A percentile compares a stretch with the other conserved stretches of the same genome.
These are phyloP conservation scores for Sporobolomyces roseus DNA, from an alignment of 768 basidiomycete genomes.

Conservation along the genomic window DNA sequence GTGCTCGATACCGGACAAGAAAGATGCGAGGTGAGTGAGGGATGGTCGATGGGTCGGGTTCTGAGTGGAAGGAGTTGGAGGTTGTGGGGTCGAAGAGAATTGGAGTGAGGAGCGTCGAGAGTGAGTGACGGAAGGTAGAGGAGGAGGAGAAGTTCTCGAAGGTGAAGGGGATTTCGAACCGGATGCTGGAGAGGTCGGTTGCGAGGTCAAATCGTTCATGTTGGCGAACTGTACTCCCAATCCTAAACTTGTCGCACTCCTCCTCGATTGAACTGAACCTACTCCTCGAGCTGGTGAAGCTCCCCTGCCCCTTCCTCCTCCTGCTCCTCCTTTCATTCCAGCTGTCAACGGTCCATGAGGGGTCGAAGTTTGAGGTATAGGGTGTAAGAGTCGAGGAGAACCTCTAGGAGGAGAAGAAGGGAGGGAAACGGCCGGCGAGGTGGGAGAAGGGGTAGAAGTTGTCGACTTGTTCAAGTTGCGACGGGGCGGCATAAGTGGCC, in stretches of 20 bases:
- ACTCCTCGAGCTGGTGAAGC: not conserved
- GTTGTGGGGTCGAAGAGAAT: not conserved
- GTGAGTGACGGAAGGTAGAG: not conserved
- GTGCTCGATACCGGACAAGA: slow-evolving; percentile 37
- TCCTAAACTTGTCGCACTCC: slow-evolving; percentile 21
- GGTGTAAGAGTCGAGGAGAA: slow-evolving; percentile 14
- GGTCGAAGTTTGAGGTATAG: slow-evolving; percentile 8
- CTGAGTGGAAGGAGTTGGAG: slow-evolving; percentile 1
- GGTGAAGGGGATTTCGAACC: slow-evolving; percentile 2
- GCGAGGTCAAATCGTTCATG: slow-evolving; percentile 29
- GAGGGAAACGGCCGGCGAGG: slow-evolving; percentile 13
- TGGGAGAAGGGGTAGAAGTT: slow-evolving; percentile 8
- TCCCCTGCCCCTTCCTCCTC: not conserved
- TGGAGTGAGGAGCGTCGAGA: slow-evolving; percentile 9
- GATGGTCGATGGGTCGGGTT: slow-evolving; percentile 18
- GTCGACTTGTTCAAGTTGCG: not conserved
- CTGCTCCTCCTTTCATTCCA: not conserved
- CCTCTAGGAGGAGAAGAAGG: slow-evolving; percentile 16
- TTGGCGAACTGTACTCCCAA: slow-evolving; percentile 29
- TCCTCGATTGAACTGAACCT: slow-evolving; percentile 18
- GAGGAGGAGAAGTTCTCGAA: slow-evolving; percentile 6
- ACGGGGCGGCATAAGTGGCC: slow-evolving; percentile 8
- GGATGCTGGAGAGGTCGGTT: not conserved
- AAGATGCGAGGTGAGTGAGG: slow-evolving; percentile 35
- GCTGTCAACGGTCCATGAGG: slow-evolving; percentile 10